A percentile compares a stretch with the other conserved stretches of the same genome.
Evolutionary conservation across 1,284 basidiomycete genomes (phyloP).

Genomic region (Cryptococcus depauperatus): DNA sequence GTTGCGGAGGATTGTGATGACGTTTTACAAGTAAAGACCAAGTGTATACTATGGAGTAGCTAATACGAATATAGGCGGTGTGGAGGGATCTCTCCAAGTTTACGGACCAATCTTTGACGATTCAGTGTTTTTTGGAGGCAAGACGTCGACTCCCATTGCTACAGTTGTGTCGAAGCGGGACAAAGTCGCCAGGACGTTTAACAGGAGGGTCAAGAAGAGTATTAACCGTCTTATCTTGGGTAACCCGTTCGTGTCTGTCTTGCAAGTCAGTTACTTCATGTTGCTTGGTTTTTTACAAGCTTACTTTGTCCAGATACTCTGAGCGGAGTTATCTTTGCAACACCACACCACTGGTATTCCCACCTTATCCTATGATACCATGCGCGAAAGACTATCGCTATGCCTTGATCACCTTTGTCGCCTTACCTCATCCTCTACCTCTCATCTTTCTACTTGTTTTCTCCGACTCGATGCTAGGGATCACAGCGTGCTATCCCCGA

Average conservation of each 20-base stretch:
- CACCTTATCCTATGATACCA: slow-evolving; percentile 1
- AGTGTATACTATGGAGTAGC: neutral
- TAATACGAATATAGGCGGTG: neutral
- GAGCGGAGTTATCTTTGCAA: slow-evolving; percentile 6
- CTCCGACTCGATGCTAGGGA: slow-evolving; percentile 1
- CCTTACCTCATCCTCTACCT: neutral
- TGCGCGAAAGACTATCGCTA: neutral
- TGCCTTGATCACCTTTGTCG: slow-evolving; percentile 7
- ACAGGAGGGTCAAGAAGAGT: slow-evolving; percentile 7
- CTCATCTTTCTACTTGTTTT: slow-evolving; percentile 1
- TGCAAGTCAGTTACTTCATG: slow-evolving; percentile 7
- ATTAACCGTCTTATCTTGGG: slow-evolving; percentile 14
- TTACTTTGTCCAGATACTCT: slow-evolving; percentile 1
- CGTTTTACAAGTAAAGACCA: slow-evolving; percentile 6
- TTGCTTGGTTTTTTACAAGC: neutral
- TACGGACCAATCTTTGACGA: slow-evolving; percentile 10
- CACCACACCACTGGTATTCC: slow-evolving; percentile 1
- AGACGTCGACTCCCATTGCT: slow-evolving; percentile 7
- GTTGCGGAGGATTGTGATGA: slow-evolving; percentile 14
- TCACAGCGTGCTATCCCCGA: slow-evolving; percentile 1
- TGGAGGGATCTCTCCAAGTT: slow-evolving; percentile 1
- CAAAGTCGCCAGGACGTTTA: neutral
- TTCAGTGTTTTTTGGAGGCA: slow-evolving; percentile 15
- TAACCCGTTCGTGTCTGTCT: slow-evolving; percentile 12
- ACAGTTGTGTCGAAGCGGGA: slow-evolving; percentile 5